phyloP scores from a whole-genome alignment of 2,329 filamentous ascomycete genomes.

The Ophiostoma piceae region DNA sequence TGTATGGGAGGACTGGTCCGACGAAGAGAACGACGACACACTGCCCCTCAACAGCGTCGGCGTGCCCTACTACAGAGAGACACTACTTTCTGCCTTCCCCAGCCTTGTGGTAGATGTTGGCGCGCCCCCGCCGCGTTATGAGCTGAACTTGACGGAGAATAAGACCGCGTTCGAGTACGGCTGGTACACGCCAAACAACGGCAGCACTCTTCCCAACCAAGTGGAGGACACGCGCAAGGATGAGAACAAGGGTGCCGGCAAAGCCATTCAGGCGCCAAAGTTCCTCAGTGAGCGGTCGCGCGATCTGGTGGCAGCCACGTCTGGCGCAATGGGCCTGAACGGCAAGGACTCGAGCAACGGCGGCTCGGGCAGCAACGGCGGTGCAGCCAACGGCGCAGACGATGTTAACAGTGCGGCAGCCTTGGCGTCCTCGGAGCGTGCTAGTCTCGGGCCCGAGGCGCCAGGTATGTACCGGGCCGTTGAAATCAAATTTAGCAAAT shows the following conservation, averaged over 20 bases:
- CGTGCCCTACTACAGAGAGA: conserved; percentile 88
- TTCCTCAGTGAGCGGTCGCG: conserved; percentile 92
- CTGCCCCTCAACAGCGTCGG: conserved; percentile 80
- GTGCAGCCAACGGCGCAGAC: conserved; percentile 36
- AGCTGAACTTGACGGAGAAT: conserved; percentile 61
- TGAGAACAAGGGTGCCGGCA: conserved; percentile 48
- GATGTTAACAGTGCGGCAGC: conserved; percentile 44
- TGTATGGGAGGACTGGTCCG: conserved; percentile 28
- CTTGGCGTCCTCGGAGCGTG: conserved; percentile 63
- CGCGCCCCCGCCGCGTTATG: conserved; percentile 70
- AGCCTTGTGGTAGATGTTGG: conserved; percentile 78
- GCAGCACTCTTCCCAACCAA: conserved; percentile 72
- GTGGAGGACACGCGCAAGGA: conserved; percentile 67
- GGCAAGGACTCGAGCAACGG: background rate
- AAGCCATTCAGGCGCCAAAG: conserved; percentile 70
- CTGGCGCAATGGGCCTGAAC: conserved; percentile 15
- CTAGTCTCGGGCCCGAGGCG: conserved; percentile 73
- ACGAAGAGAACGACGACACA: conserved; percentile 27
- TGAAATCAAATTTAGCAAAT: conserved; percentile 98
- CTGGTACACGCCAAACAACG: conserved; percentile 70
- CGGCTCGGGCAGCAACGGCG: conserved; percentile 32
- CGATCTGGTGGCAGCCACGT: conserved; percentile 38
- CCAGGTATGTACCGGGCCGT: conserved; percentile 87
- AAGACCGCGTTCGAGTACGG: conserved; percentile 71
- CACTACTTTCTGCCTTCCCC: conserved; percentile 84